A percentile compares a stretch with the other conserved stretches of the same genome.
These are phyloP conservation scores for Jamesozyma spencerorum DNA, from an alignment of 805 yeast genomes.

Conservation along the genomic window DNA sequence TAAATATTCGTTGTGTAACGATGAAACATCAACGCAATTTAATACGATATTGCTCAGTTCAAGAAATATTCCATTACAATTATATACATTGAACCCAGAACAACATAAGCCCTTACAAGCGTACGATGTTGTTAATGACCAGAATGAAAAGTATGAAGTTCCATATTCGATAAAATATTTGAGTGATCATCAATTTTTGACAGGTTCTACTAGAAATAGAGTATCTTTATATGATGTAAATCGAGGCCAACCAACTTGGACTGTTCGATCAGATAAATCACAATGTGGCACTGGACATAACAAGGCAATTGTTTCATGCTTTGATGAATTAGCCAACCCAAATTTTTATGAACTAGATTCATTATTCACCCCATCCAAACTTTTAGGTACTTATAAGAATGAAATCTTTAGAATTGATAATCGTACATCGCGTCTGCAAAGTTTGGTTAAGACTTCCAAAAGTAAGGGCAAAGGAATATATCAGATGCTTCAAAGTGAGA, in stretches of 20 bases:
- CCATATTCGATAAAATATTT: conserved; percentile 24
- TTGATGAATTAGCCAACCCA: conserved; percentile 11
- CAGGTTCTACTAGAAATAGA: conserved; percentile 26
- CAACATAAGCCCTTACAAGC: conserved; percentile 6
- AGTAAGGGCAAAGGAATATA: conserved; percentile 25
- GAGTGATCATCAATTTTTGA: conserved; percentile 16
- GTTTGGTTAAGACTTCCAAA: neutral
- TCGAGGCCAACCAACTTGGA: conserved; percentile 20
- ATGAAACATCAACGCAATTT: conserved; percentile 8
- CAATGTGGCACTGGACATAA: conserved; percentile 7
- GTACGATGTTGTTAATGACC: conserved; percentile 25
- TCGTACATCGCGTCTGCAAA: conserved; percentile 4
- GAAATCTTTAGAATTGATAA: conserved; percentile 22
- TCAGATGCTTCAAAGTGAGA: conserved; percentile 31
- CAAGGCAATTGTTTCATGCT: conserved; percentile 25
- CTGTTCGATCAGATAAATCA: conserved; percentile 1
- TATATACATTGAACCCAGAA: conserved; percentile 17
- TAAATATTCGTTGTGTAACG: conserved; percentile 27
- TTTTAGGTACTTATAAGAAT: conserved; percentile 26
- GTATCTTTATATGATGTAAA: conserved; percentile 27
- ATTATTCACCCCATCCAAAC: neutral
- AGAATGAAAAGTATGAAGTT: conserved; percentile 30
- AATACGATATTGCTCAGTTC: conserved; percentile 26
- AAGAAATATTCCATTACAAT: conserved; percentile 31
- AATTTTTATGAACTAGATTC: neutral